phyloP scores from a whole-genome alignment of 2,329 filamentous ascomycete genomes.

The Scleromitrula shiraiana region DNA sequence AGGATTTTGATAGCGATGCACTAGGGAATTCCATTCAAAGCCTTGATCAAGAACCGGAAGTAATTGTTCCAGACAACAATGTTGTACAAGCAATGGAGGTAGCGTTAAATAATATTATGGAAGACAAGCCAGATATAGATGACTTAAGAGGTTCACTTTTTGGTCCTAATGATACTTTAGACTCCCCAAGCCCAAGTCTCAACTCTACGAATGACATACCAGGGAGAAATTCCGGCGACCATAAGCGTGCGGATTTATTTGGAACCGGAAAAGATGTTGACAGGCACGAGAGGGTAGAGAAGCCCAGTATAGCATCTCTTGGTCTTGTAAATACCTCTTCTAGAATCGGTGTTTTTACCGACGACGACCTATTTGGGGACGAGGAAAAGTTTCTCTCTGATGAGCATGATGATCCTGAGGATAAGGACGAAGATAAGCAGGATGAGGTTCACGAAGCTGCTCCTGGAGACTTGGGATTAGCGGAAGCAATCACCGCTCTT shows the following conservation, averaged over 20 bases:
- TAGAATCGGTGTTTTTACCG: slow-evolving; percentile 84
- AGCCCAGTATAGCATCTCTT: slow-evolving; percentile 82
- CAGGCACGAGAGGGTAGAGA: slow-evolving; percentile 51
- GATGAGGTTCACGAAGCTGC: slow-evolving; percentile 91
- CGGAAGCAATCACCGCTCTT: slow-evolving; percentile 85
- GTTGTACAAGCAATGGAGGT: slow-evolving; percentile 91
- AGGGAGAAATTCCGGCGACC: slow-evolving; percentile 54
- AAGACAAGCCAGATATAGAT: slow-evolving; percentile 61
- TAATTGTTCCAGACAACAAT: slow-evolving; percentile 57
- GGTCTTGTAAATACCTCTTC: slow-evolving; percentile 83
- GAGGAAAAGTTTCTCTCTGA: slow-evolving; percentile 80
- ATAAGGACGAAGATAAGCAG: slow-evolving; percentile 52
- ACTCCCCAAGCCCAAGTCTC: slow-evolving; percentile 39
- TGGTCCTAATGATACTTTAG: slow-evolving; percentile 37
- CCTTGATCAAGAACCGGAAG: slow-evolving; percentile 61
- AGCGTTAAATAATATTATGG: slow-evolving; percentile 87
- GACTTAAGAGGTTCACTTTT: slow-evolving; percentile 62
- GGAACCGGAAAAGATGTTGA: slow-evolving; percentile 34
- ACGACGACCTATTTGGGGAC: slow-evolving; percentile 88
- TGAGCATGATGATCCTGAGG: slow-evolving; percentile 65
- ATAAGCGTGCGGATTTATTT: slow-evolving; percentile 36
- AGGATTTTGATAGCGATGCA: slow-evolving; percentile 64
- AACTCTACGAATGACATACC: slow-evolving; percentile 53
- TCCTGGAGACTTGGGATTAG: slow-evolving; percentile 84
- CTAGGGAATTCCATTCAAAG: slow-evolving; percentile 68